Base-by-base conservation (phyloP, 768 basidiomycete genomes). In the Boletus sp. region DNA sequence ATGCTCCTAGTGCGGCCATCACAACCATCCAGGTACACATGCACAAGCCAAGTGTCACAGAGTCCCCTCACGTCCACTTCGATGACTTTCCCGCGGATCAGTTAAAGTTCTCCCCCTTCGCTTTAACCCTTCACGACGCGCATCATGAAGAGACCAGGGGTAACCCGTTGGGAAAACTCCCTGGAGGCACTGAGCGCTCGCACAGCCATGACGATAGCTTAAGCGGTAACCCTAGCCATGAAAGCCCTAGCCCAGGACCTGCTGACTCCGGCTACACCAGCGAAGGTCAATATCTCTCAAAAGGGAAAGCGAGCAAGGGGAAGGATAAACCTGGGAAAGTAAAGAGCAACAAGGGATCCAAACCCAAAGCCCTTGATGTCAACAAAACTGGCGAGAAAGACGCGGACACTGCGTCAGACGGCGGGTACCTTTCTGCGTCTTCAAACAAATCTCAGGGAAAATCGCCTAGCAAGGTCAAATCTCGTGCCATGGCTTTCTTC, bases 401-500 rank as follows among this genome's bases (percentile, higher is more conserved):
- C 3, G 58, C 50, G 0, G 71, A 61, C 10, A 68, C 64, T 40
- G 20, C 61, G 1, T 71, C 71, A 12, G 71, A 71, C 17, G 71
- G 71, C 3, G 71, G 70, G 2, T 71, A 71, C 50, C 66, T 71
- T 41, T 71, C 71, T n/a, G 70, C 68, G 2, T 73, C 71, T 47
- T 71, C 71, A 1, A 71, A 62, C 54, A 71, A 72, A 51, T 71
- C 72, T 5, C 68, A 52, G 48, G 61, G 64, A 45, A 71, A 71
- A 49, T 68, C 71, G 1, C 40, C 69, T 8, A 45, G 66, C 47
- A 71, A 56, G 20, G 61, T 67, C 10, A 71, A 64, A 54, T 66
- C 71, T 29, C 70, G 71, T 50, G 70, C 71, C 42, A 68, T 71
- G 61, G 64, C 71, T 18, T 71, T 71, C 62, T 71, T 71, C 56